Evolutionary conservation across 176 grass and related monocot genomes (phyloP), one percentile per base, ranked within the genome.

Genomic region (Metroxylon sagu): DNA sequence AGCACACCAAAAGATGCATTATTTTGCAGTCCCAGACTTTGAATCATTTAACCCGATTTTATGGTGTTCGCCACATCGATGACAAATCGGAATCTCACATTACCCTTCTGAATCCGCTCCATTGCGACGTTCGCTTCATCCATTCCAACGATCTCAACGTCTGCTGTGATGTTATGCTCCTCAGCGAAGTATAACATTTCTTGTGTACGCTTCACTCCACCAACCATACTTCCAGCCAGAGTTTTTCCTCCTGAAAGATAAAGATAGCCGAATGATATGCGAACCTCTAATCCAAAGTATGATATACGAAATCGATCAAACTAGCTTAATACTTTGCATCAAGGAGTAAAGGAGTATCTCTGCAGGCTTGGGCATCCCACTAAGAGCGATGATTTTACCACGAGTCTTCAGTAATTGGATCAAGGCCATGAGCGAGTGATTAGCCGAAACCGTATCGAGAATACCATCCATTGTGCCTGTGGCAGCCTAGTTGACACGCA

Each of bases 71-170:
- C 69, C 4, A 68, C 18, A 60, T 79, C 70, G 50, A 79, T 56
- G 19, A 79, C 70, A 16, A 79, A 73, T 25, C 77, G 31, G 50
- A 51, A 73, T 59, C 63, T 60, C 4, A 79, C 77, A n/a, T 79
- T 69, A 5, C 70, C 70, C 14, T 50, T 79, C 16, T 43, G 55
- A 4, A 73, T 62, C 56, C 69, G 4, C 18, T 73, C 63, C 63
- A 73, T 72, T 1, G 77, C 77, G 10, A 0, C 5, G 27, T 68
- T 79, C 49, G 73, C 63, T 16, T 79, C 21, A 5, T 62, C 50
- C 30, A 73, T 72, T 16, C 50, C 25, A 29, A 81, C 57, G 12
- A 81, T 17, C 71, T 81, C 79, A 15, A 75, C 55, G 18, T 75
- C 28, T 19, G 66, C 53, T 0, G 53, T 48, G 26, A 75, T 49